Base-by-base conservation (phyloP, 1,139 yeast genomes). In the Candida sanyaensis region DNA sequence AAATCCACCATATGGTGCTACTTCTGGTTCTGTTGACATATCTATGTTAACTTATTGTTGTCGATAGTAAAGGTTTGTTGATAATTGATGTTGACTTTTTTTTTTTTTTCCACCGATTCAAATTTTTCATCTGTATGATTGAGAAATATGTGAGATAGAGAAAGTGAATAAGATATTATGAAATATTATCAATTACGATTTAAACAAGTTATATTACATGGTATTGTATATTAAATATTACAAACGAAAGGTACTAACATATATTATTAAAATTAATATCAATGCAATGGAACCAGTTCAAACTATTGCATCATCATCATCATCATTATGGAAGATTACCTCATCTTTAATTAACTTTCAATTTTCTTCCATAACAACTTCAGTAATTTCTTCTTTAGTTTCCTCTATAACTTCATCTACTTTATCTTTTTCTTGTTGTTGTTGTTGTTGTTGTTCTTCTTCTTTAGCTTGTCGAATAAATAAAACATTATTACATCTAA, bases 401-500 rank as follows among this genome's bases (percentile, higher is more conserved):
- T 9, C 42, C 4, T 37, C 42, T 6, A 27, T 17, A 3, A 41
- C 49, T 13, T 45, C 43, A 7, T 44, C 43, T n/a, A 28, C 7
- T 28, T 43, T 50, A 29, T 46, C 53, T 39, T 26, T 43, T 41
- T 43, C 42, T 6, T 46, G 49, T 13, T 61, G 68, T 49, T 66
- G 70, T 17, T 28, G 27, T 39, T 21, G 41, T 10, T 23, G 9
- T 34, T 13, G 26, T 11, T 33, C 12, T 32, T 7, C 21, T 32
- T 33, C 37, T 40, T 33, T 46, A 43, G 55, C 65, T 50, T 68
- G 78, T 41, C 86, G 73, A n/a, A 87, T 73, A 72, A 85, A 86
- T 45, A 87, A 70, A 10, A 87, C 92, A 55, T 87, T 87, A 58
- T 87, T 87, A 64, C 95, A 91, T 69, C 97, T 74, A 51, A 93